A percentile compares a stretch with the other conserved stretches of the same genome.
Evolutionary conservation across 768 basidiomycete genomes (phyloP).

Genomic region (Pluteus cervinus): DNA sequence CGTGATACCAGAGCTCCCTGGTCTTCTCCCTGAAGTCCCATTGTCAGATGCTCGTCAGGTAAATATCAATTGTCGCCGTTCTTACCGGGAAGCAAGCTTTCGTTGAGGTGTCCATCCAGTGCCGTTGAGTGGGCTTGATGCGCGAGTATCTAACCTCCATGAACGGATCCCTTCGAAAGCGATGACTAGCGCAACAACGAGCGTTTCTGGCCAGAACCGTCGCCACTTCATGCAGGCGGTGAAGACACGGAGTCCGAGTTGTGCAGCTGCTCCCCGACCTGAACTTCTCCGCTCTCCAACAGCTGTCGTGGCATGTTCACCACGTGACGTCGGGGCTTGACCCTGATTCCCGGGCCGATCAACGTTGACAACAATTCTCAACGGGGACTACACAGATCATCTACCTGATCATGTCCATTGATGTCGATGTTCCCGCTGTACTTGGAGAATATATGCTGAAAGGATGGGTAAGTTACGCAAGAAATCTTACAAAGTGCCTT

Average conservation of each 20-base stretch:
- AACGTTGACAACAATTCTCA: not conserved
- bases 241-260: slow-evolving; percentile 2
- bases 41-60: not conserved
- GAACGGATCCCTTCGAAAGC: slow-evolving; percentile 29
- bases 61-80: slow-evolving; percentile 1
- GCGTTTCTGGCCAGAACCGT: slow-evolving; percentile 45
- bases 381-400: not conserved
- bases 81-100: slow-evolving; percentile 53
- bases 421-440: slow-evolving; percentile 51
- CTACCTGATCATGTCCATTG: slow-evolving; percentile 41
- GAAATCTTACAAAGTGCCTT: too few species aligned
- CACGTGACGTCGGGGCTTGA: not conserved
- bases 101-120: slow-evolving; percentile 51
- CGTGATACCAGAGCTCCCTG: slow-evolving; percentile 84
- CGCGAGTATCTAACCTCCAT: slow-evolving; percentile 23
- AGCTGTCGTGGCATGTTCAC: slow-evolving; percentile 26
- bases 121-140: slow-evolving; percentile 24
- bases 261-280: slow-evolving; percentile 1
- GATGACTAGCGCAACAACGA: slow-evolving; percentile 33
- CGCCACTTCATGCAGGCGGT: slow-evolving; percentile 42
- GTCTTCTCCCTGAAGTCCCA: slow-evolving; percentile 49
- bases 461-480: slow-evolving; percentile 58
- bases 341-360: not conserved
- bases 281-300: not conserved
- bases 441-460: slow-evolving; percentile 71